Conservation (phyloP, 192 early-diverging fungal genomes). For the Powellomyces hirtus region DNA sequence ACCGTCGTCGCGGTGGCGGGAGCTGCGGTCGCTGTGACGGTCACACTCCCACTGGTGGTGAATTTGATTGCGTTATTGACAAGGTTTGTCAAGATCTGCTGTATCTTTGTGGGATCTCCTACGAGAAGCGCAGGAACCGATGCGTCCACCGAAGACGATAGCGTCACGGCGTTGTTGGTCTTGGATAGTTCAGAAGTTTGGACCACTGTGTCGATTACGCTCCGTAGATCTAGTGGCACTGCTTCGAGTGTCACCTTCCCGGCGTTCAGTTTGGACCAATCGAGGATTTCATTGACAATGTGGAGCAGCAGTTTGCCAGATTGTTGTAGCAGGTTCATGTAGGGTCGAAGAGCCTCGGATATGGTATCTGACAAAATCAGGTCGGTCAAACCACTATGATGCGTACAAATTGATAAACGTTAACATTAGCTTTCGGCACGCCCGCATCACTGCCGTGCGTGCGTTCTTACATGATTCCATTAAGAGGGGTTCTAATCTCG, state of each 20-base stretch:
- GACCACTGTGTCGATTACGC: not conserved
- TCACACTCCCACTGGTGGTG: constrained; percentile 61
- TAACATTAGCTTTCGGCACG: too few relatives aligned
- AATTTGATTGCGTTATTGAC: constrained; percentile 16
- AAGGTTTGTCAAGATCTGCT: constrained; percentile 16
- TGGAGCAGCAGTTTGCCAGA: constrained; percentile 1
- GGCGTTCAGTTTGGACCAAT: constrained; percentile 14
- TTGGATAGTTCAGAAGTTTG: constrained; percentile 5
- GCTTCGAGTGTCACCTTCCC: constrained; percentile 2
- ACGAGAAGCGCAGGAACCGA: not conserved
- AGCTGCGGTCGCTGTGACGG: constrained; percentile 28
- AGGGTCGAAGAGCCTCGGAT: not conserved
- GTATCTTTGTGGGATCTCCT: constrained; percentile 16
- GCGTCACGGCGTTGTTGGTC: not conserved
- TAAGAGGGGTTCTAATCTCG: constrained; percentile 13
- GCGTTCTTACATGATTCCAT: constrained; percentile 10
- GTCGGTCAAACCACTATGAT: constrained; percentile 5
- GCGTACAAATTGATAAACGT: too few relatives aligned
- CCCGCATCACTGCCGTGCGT: too few relatives aligned
- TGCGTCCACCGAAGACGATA: not conserved
- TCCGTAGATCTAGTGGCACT: not conserved
- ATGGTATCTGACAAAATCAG: constrained; percentile 12
- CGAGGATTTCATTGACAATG: constrained; percentile 15
- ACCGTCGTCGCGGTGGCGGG: not conserved
- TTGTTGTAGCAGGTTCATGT: not conserved